Evolutionary conservation across 768 basidiomycete species (phyloP), one percentile per base, ranked within the genome.

Genomic region (Dacryopinax spathularia): DNA sequence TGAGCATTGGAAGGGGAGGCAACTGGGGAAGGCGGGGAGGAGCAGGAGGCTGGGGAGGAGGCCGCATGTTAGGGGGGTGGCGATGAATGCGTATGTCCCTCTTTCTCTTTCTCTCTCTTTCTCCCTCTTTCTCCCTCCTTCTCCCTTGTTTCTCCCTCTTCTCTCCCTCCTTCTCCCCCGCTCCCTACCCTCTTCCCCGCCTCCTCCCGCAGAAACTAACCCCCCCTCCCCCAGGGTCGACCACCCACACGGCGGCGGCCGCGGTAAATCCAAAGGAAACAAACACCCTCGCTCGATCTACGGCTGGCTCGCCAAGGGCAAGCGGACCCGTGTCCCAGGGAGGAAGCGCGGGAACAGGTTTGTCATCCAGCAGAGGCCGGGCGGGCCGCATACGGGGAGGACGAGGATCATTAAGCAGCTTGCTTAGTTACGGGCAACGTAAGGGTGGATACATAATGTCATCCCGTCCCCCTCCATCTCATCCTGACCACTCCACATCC

Each of bases 201-300:
- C 29, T 3, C 10, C 48, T 15, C 18, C 25, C 7, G 5, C 48
- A 27, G 16, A 33, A 20, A 39, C 29, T 63, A 22, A 60, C 39
- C 63, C 13, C 61, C 22, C 34, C 16, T 60, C 29, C 31, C 35
- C 9, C 63, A 92, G 90, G 48, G 82, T 81, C 62, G 91, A 93
- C 75, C 91, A 94, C 75, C 93, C 95, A 65, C 93, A 96, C 72
- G 94, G 94, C 75, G 94, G 95, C 78, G 95, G 95, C 74, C 88
- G 95, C 76, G 95, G 95, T 69, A 97, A 95, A 75, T 90, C 88
- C 65, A 98, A 99, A 80, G 91, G 90, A 64, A 86, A 94, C 82
- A 95, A 91, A 72, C 86, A 93, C 72, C 91, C 94, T 1, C 85
- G 89, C 29, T 92, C 90, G 12, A 83, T 89, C 62, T 96, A 88